Conservation (phyloP, 495 filamentous ascomycete species). For the Geoglossum glabrum region DNA sequence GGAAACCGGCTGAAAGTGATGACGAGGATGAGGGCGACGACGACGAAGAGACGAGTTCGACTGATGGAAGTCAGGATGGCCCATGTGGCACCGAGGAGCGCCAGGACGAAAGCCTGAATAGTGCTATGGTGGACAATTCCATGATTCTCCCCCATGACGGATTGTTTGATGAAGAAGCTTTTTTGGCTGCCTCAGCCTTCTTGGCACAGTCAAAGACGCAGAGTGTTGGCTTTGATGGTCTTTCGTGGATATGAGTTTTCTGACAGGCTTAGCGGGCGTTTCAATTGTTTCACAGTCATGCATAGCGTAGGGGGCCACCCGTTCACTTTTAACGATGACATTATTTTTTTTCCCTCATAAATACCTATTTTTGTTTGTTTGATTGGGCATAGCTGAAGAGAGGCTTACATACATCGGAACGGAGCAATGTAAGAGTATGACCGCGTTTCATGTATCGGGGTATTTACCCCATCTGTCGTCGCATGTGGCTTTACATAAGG, state of each 20-base stretch:
- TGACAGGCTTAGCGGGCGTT: background rate
- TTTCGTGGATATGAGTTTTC: background rate
- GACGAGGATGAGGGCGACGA: background rate
- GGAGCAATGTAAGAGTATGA: background rate
- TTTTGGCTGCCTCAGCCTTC: background rate
- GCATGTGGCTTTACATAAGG: background rate
- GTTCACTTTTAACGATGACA: background rate
- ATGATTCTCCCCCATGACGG: background rate
- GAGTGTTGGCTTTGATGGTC: background rate
- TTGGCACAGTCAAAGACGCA: background rate
- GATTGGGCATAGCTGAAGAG: background rate
- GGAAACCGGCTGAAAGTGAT: conserved; percentile 38
- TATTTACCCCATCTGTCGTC: background rate
- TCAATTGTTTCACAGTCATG: background rate
- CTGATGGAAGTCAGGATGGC: background rate
- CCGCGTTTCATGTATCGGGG: background rate
- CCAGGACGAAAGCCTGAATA: background rate
- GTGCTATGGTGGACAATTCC: background rate
- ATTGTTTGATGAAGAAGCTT: background rate
- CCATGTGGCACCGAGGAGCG: background rate
- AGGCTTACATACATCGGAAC: background rate
- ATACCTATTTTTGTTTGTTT: background rate
- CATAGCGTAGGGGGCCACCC: background rate
- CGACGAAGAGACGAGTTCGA: background rate
- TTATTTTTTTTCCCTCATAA: background rate